Base-by-base conservation (phyloP, 2,329 filamentous ascomycete genomes). In the Sphaerulina populicola region DNA sequence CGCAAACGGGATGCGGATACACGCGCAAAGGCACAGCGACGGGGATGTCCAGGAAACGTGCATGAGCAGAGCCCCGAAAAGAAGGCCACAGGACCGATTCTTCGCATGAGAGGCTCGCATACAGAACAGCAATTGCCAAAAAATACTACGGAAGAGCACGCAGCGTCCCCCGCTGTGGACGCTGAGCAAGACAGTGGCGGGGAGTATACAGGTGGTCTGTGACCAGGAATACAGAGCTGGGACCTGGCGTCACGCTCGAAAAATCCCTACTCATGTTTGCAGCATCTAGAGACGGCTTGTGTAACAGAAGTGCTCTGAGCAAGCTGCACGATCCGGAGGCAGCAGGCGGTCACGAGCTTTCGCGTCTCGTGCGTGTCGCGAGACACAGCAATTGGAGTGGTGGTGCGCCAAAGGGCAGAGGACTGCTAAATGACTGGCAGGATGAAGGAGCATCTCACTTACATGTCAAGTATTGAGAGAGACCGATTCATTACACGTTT, bases 261-360 rank as follows among this genome's bases (percentile, higher is more conserved):
- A 29, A 29, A 44, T 44, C 47, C 30, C 47, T 30, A 44, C 40
- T 49, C 47, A 43, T 18, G 38, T 12, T 14, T 15, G 9, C 10
- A 30, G 18, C 39, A 23, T 43, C 23, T 21, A 14, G 27, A 35
- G 35, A 40, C 44, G 23, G 48, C 48, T 51, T 45, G 48, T 38
- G 30, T 36, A 30, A 51, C 41, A 42, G 48, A 51, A 51, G 48
- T 51, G 48, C 48, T 51, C 48, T 42, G 40, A 15, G 5, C 23
- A 41, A 45, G 38, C 41, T 35, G 30, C 11, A 44, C 11, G 27
- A 23, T 18, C 27, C 11, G 30, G 27, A 18, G 12, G 9, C 14
- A 27, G 23, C 23, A 44, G 41, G 33, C 27, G 27, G 23, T 35
- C 31, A 35, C 31, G 10, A 35, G 10, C 6, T n/a, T 35, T 8